Evolutionary conservation across 2,329 filamentous ascomycete genomes (phyloP).

Genomic region (Leptographium wingfieldii): DNA sequence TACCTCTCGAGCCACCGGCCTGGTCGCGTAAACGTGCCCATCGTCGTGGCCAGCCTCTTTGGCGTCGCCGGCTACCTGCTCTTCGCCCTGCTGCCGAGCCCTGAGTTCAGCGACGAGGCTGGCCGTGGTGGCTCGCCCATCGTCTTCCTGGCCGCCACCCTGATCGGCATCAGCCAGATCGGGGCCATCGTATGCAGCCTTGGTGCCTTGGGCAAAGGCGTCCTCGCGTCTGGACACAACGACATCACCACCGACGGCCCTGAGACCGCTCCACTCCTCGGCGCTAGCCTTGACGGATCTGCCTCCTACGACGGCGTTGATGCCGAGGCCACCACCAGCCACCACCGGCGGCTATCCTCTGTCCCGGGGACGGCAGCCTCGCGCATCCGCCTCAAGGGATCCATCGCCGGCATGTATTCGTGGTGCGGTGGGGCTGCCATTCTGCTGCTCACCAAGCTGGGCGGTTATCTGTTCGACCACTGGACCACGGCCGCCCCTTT

Average conservation of each 20-base stretch:
- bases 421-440: conserved; percentile 85
- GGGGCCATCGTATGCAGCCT: conserved; percentile 92
- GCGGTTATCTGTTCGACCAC: conserved; percentile 73
- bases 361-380: conserved; percentile 21
- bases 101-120: conserved; percentile 53
- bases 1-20: conserved; percentile 48
- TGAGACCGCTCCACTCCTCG: conserved; percentile 29
- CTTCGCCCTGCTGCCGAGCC: conserved; percentile 66
- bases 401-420: conserved; percentile 88
- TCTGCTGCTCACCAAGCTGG: conserved; percentile 78
- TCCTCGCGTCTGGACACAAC: conserved; percentile 41
- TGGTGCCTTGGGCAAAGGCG: conserved; percentile 71
- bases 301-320: background rate
- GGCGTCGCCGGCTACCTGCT: conserved; percentile 67
- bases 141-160: conserved; percentile 63
- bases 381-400: conserved; percentile 64
- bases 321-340: background rate
- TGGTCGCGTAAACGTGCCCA: conserved; percentile 50
- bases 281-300: background rate
- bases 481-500: conserved; percentile 69
- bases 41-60: conserved; percentile 57
- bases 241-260: conserved; percentile 12
- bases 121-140: conserved; percentile 53
- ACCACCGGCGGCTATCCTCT: background rate
- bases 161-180: conserved; percentile 88